Percentiles rank a stretch among this genome's conserved stretches.
Evolutionary conservation across 2,329 filamentous ascomycete species (phyloP).

Genomic region (Albifimbria verrucaria): DNA sequence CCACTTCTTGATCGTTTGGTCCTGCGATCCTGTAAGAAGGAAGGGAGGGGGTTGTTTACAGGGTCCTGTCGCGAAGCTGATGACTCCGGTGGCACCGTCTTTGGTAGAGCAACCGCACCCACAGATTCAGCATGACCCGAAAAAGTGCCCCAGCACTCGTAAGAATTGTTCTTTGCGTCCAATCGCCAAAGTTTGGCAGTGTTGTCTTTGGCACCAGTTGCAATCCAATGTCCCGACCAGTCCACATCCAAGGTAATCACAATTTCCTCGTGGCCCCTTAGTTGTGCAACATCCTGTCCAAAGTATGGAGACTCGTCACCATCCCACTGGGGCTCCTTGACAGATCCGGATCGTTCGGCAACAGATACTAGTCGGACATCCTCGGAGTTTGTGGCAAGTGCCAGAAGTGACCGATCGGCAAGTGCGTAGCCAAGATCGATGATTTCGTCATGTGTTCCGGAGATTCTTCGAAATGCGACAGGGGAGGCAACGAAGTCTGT

Average conservation of each 20-base stretch:
- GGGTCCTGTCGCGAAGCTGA: conserved; percentile 72
- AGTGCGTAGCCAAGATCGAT: conserved; percentile 90
- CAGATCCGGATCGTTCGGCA: conserved; percentile 29
- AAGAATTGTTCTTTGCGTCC: conserved; percentile 71
- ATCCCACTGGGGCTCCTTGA: conserved; percentile 16
- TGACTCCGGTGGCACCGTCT: conserved; percentile 61
- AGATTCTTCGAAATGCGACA: conserved; percentile 71
- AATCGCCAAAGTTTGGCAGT: conserved; percentile 87
- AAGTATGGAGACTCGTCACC: conserved; percentile 58
- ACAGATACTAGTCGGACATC: conserved; percentile 85
- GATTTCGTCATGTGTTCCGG: conserved; percentile 95
- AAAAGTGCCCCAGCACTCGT: conserved; percentile 75
- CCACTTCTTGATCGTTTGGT: conserved; percentile 94
- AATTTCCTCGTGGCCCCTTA: conserved; percentile 92
- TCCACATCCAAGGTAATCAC: conserved; percentile 93
- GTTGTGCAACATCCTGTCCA: conserved; percentile 79
- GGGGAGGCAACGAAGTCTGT: conserved; percentile 31
- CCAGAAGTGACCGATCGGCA: conserved; percentile 75
- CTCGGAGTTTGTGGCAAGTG: conserved; percentile 92
- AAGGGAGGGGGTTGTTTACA: conserved; percentile 78
- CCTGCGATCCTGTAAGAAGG: conserved; percentile 88
- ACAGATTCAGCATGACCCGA: conserved; percentile 93
- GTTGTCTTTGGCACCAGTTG: conserved; percentile 95
- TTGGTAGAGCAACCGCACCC: conserved; percentile 82
- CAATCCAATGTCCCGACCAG: conserved; percentile 96